These are phyloP conservation scores for Prunus campanulata DNA, from an alignment of 306 rosid species.

Conservation along the genomic window DNA sequence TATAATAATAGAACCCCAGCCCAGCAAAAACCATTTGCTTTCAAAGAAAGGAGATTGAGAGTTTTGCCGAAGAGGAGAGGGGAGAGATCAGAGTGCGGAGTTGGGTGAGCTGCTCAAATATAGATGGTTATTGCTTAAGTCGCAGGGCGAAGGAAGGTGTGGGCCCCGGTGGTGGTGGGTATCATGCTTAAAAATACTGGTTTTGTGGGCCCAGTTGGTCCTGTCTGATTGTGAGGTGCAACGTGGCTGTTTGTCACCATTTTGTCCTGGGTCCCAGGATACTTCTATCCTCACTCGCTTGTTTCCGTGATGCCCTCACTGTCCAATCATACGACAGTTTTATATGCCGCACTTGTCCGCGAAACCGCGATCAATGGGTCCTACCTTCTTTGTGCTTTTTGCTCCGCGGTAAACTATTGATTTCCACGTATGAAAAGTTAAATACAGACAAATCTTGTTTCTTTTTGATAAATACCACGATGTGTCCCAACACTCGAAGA, in stretches of 20 bases:
- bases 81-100: background rate
- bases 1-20: background rate
- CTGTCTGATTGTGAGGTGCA: conserved; percentile 13
- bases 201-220: background rate
- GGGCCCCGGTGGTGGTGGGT: background rate
- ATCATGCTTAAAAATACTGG: background rate
- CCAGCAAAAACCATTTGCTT: background rate
- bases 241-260: conserved; percentile 25
- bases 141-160: background rate
- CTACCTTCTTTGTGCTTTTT: background rate
- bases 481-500: fast-evolving
- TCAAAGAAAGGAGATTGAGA: background rate
- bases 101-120: background rate
- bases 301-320: background rate
- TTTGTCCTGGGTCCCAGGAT: background rate
- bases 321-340: background rate
- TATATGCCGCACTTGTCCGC: background rate
- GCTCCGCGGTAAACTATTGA: too few species aligned
- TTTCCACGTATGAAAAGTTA: too few species aligned
- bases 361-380: background rate
- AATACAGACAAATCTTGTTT: too few species aligned
- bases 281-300: background rate
- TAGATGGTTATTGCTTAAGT: background rate
- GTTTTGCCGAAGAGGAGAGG: background rate
- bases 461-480: background rate